Conservation (phyloP, 2,329 filamentous ascomycete genomes). For the Tolypocladium album region DNA sequence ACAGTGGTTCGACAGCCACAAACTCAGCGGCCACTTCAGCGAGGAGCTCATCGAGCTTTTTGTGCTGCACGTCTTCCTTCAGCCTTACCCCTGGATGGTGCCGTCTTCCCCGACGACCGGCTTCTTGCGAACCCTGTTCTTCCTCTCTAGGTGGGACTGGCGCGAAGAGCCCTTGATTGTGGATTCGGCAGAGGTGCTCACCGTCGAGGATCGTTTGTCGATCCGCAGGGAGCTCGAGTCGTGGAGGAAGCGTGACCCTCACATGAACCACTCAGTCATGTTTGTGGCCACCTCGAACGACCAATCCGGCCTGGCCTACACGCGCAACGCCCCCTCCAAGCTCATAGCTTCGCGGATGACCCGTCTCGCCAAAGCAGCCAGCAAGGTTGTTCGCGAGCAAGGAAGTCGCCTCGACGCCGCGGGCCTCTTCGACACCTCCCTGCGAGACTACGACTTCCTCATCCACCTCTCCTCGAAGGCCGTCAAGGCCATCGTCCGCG, state of each 20-base stretch:
- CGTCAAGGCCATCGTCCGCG: constrained; percentile 29
- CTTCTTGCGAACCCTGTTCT: constrained; percentile 69
- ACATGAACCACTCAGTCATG: constrained; percentile 72
- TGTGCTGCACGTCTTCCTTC: constrained; percentile 65
- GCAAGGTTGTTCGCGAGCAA: constrained; percentile 45
- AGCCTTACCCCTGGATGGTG: constrained; percentile 67
- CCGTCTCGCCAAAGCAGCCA: constrained; percentile 66
- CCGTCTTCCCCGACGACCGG: constrained; percentile 71
- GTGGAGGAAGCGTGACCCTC: constrained; percentile 81
- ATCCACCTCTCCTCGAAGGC: constrained; percentile 55
- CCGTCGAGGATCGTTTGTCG: constrained; percentile 44
- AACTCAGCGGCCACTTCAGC: constrained; percentile 64
- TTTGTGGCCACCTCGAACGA: constrained; percentile 77
- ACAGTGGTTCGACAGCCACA: constrained; percentile 79
- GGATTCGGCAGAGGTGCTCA: constrained; percentile 55
- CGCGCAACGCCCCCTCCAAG: constrained; percentile 58
- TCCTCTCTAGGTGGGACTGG: constrained; percentile 90
- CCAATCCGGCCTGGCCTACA: constrained; percentile 69
- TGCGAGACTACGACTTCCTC: constrained; percentile 78
- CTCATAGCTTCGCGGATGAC: constrained; percentile 80
- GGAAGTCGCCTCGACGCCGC: constrained; percentile 38
- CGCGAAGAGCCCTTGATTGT: constrained; percentile 70
- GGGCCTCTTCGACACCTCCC: constrained; percentile 59
- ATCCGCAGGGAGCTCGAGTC: constrained; percentile 66
- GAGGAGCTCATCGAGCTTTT: constrained; percentile 81